Base-by-base conservation (phyloP, 805 yeast genomes). In the Candida easanensis region DNA sequence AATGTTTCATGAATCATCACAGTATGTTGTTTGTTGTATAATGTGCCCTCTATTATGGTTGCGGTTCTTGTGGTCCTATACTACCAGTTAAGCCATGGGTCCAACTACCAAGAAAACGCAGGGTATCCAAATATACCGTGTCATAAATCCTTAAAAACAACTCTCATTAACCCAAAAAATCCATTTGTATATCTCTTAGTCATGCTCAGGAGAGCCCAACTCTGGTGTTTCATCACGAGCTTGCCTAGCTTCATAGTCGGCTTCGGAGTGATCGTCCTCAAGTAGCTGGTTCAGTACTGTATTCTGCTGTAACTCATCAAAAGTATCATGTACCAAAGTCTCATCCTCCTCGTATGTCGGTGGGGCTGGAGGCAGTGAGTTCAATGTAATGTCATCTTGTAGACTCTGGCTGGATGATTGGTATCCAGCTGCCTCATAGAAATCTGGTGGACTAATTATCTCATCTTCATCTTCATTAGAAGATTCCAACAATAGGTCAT, bases 401-500 rank as follows among this genome's bases (percentile, higher is more conserved):
- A 42, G 25, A 15, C 65, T 69, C 36, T 61, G 48, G 57, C 37
- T 45, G 45, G 58, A 21, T 56, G 70, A 40, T 51, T 59, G 28
- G 50, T 55, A 52, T 39, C 63, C 50, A 41, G 49, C 48, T 51
- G 44, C 51, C 8, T 59, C 60, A 23, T 52, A 59, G 28, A 54
- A 56, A 17, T 54, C 60, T 4, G 62, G 61, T 2, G 57, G 57
- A 14, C 55, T 50, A 9, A 53, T 44, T 7, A 54, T 45, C 21
- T 44, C 50, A 10, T 53, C 60, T 15, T 58, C 62, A 33, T 60
- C 67, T 27, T 60, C 63, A 39, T 62, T 65, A 71, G 64, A 58
- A 37, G 82, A 65, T 56, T 85, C 96, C 22, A 91, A 65, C 41
- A 91, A 63, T 4, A 89, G 79, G 60, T 90, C 96, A 36, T 81